Conservation (phyloP, 495 filamentous ascomycete genomes). For the Clohesyomyces aquaticus region DNA sequence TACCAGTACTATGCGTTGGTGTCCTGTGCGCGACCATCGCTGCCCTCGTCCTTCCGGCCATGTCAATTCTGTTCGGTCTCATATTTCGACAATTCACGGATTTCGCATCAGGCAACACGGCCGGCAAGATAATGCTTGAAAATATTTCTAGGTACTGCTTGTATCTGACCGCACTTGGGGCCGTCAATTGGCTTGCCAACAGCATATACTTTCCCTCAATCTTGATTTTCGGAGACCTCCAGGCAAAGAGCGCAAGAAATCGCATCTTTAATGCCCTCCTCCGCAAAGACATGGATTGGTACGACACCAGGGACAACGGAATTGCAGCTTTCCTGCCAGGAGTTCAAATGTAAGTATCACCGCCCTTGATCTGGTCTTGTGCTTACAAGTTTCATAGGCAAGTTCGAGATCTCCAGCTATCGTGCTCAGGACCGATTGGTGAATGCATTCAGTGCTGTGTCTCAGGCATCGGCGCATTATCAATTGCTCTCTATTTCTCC, state of each 20-base stretch:
- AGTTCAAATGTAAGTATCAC: constrained; percentile 68
- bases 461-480: constrained; percentile 64
- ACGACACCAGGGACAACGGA: constrained; percentile 72
- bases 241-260: constrained; percentile 67
- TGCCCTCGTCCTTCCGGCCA: constrained; percentile 63
- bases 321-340: constrained; percentile 70
- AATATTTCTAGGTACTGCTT: constrained; percentile 62
- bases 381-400: constrained; percentile 58
- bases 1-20: constrained; percentile 56
- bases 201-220: constrained; percentile 68
- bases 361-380: neutral
- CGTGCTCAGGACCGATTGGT: constrained; percentile 77
- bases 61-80: constrained; percentile 73
- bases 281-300: constrained; percentile 79
- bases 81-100: constrained; percentile 73
- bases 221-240: constrained; percentile 78
- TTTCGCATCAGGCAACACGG: constrained; percentile 63
- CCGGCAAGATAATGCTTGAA: constrained; percentile 54
- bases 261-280: constrained; percentile 69
- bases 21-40: constrained; percentile 61
- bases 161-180: constrained; percentile 63
- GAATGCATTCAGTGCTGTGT: constrained; percentile 65
- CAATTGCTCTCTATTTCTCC: constrained; percentile 73
- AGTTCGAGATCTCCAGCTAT: constrained; percentile 78
- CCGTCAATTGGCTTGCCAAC: constrained; percentile 65